Evolutionary conservation across 208 protist genomes (phyloP).

Genomic region (Leishmania guyanensis): DNA sequence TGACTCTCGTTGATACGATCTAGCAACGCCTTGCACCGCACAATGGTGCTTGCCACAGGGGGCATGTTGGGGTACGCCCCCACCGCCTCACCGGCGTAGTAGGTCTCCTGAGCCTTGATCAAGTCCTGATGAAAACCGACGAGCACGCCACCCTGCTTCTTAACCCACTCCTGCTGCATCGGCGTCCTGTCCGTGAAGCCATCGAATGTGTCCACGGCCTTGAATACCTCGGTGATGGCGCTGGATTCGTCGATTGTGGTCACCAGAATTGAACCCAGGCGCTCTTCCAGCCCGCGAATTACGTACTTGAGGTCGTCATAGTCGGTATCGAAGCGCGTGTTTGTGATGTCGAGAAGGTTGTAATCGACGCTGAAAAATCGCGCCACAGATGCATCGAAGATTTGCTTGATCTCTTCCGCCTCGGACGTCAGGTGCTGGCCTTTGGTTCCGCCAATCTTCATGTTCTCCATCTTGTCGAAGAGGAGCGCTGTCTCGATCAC

Average conservation of each 20-base stretch:
- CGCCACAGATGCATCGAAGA: slow-evolving; percentile 76
- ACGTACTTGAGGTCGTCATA: slow-evolving; percentile 88
- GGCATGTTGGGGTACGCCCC: slow-evolving; percentile 93
- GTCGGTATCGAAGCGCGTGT: slow-evolving; percentile 93
- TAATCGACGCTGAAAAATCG: slow-evolving; percentile 92
- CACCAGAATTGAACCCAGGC: slow-evolving; percentile 92
- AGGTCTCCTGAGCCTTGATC: slow-evolving; percentile 89
- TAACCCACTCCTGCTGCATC: slow-evolving; percentile 94
- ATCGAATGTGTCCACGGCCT: slow-evolving; percentile 97
- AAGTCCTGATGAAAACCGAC: slow-evolving; percentile 90
- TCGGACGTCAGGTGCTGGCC: slow-evolving; percentile 88
- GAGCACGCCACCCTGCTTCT: slow-evolving; percentile 91
- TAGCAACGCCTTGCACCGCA: slow-evolving; percentile 93
- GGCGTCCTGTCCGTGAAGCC: slow-evolving; percentile 93
- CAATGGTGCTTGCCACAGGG: slow-evolving; percentile 90
- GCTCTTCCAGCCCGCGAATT: slow-evolving; percentile 92
- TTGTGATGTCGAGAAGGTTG: slow-evolving; percentile 95
- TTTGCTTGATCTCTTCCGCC: slow-evolving; percentile 89
- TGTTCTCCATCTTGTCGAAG: slow-evolving; percentile 96
- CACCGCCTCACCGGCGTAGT: slow-evolving; percentile 80
- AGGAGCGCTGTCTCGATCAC: slow-evolving; percentile 93
- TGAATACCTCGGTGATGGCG: slow-evolving; percentile 94
- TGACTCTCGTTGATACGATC: slow-evolving; percentile 94
- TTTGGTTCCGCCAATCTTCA: slow-evolving; percentile 96
- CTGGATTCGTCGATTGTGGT: slow-evolving; percentile 94